A percentile compares a stretch with the other conserved stretches of the same genome.
Conservation (phyloP, 345 rosid species). For the Gossypium arboreum region DNA sequence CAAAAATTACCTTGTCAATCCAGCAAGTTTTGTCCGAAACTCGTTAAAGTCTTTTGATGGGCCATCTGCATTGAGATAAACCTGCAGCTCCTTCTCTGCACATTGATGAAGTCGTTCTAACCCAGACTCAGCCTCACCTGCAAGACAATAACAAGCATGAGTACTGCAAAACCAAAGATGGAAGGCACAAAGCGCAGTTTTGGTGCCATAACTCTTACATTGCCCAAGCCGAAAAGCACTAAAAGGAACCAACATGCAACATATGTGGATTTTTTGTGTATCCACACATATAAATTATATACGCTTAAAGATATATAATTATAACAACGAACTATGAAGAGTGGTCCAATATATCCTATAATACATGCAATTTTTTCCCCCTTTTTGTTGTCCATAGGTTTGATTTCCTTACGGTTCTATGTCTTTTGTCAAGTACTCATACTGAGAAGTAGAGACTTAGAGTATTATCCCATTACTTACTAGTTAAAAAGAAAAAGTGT, state of each 20-base stretch:
- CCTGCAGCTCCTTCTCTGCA: slow-evolving; percentile 76
- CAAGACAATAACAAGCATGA: slow-evolving; percentile 8
- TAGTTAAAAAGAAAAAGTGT: not conserved
- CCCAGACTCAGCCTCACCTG: slow-evolving; percentile 89
- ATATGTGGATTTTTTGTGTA: not conserved
- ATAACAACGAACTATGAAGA: not conserved
- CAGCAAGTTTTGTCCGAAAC: slow-evolving; percentile 84
- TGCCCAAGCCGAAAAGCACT: not conserved
- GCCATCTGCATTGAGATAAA: slow-evolving; percentile 50
- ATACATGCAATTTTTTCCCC: not conserved
- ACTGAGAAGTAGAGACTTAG: not conserved
- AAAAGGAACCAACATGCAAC: not conserved
- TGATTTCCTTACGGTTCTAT: not conserved
- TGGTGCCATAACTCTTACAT: not conserved
- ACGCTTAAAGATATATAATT: not conserved
- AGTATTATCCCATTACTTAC: not conserved
- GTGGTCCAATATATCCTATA: not conserved
- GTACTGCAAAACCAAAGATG: not conserved
- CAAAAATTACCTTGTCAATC: slow-evolving; percentile 59
- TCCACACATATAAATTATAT: not conserved
- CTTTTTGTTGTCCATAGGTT: not conserved
- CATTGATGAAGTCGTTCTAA: slow-evolving; percentile 89
- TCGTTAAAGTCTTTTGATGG: slow-evolving; percentile 72
- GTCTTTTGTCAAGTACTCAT: not conserved
- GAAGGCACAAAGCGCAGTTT: not conserved